Evolutionary conservation across 495 filamentous ascomycete genomes (phyloP).

Genomic region (Staphylotrichum longicolle): DNA sequence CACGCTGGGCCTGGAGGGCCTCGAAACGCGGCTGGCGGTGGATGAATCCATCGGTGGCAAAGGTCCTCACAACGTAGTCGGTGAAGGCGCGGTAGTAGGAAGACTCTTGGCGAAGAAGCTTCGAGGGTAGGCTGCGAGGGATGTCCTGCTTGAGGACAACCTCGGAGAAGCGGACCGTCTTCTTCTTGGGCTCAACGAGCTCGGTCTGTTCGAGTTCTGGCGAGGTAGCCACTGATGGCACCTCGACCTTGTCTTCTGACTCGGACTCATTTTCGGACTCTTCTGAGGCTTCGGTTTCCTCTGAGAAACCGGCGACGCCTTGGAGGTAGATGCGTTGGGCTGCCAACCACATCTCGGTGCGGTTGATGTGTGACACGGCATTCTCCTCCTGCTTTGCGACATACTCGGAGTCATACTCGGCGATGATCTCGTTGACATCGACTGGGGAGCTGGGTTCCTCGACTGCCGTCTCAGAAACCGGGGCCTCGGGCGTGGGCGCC

Average conservation of each 20-base stretch:
- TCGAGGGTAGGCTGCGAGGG: conserved; percentile 46
- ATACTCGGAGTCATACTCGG: conserved; percentile 70
- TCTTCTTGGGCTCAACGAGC: conserved; percentile 51
- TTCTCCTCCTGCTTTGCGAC: conserved; percentile 61
- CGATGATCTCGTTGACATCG: conserved; percentile 54
- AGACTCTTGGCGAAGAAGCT: conserved; percentile 59
- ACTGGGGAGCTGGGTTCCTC: conserved; percentile 38
- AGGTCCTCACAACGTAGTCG: conserved; percentile 58
- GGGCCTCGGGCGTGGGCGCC: conserved; percentile 12
- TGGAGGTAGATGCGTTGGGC: conserved; percentile 76
- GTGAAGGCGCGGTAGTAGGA: conserved; percentile 93
- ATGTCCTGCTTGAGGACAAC: conserved; percentile 49
- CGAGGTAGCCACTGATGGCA: conserved; percentile 31
- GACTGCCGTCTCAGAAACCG: conserved; percentile 38
- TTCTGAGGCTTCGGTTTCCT: conserved; percentile 33
- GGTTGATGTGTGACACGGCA: conserved; percentile 66
- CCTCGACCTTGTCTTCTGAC: conserved; percentile 25
- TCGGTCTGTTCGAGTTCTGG: conserved; percentile 29
- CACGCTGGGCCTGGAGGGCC: conserved; percentile 77
- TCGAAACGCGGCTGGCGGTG: conserved; percentile 84
- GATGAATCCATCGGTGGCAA: conserved; percentile 70
- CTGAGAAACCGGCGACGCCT: conserved; percentile 59
- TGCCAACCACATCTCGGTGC: conserved; percentile 77
- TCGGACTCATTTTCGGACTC: conserved; percentile 30
- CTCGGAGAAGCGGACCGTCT: conserved; percentile 73